Percentiles rank a stretch among this genome's conserved stretches.
Evolutionary conservation across 2,329 filamentous ascomycete genomes (phyloP).

Genomic region (Trichoderma simmonsii): DNA sequence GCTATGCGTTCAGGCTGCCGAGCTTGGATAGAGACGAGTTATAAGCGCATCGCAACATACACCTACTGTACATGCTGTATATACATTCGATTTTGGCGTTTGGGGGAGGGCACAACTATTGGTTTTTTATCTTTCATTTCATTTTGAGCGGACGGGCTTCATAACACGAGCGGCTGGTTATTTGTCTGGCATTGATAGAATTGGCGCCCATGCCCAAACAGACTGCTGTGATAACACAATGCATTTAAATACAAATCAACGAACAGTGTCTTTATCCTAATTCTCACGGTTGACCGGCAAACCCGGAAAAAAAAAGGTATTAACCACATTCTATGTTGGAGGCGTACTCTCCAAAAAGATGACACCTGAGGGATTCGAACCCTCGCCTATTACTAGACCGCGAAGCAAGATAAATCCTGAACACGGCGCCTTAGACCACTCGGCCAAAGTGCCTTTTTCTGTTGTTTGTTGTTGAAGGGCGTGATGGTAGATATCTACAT

Average conservation of each 20-base stretch:
- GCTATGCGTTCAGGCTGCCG: slow-evolving; percentile 46
- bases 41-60: slow-evolving; percentile 26
- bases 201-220: background rate
- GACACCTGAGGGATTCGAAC: slow-evolving; percentile 34
- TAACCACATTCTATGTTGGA: background rate
- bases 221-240: background rate
- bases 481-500: background rate
- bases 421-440: slow-evolving; percentile 27
- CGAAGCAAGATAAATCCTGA: slow-evolving; percentile 23
- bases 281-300: background rate
- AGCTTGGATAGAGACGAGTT: slow-evolving; percentile 47
- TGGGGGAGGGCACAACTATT: background rate
- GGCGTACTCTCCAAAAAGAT: slow-evolving; percentile 7
- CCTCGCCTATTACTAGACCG: slow-evolving; percentile 32
- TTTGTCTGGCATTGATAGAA: background rate
- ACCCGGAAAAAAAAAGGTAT: background rate
- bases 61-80: slow-evolving; percentile 9
- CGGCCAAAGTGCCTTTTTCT: slow-evolving; percentile 27
- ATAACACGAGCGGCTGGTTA: background rate
- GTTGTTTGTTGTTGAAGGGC: background rate
- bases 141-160: background rate
- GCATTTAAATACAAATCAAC: background rate
- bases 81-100: slow-evolving; percentile 12
- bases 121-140: background rate
- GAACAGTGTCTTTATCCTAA: background rate